Evolutionary conservation across 352 stramenopile species (phyloP).

Genomic region (Achlya hypogyna): DNA sequence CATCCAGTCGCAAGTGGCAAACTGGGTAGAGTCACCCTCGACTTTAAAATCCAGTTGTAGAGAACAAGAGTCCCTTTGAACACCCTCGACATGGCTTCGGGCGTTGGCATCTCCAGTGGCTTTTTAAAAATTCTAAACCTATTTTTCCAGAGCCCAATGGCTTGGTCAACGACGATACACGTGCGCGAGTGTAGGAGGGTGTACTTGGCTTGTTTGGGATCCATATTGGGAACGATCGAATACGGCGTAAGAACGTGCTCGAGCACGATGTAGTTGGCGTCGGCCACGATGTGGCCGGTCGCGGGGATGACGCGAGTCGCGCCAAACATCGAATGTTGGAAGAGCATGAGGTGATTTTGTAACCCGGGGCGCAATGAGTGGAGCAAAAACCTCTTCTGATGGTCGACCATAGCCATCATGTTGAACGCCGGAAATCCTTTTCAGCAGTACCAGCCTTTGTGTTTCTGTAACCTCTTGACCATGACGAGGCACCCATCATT

Average conservation of each 20-base stretch:
- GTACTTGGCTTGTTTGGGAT: background rate
- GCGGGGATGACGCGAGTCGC: too few species aligned
- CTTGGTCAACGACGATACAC: constrained; percentile 3
- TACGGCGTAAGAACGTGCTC: too few species aligned
- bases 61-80: constrained; percentile 2
- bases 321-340: background rate
- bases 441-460: constrained; percentile 20
- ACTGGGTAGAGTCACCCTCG: background rate
- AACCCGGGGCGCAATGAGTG: constrained; percentile 3
- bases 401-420: constrained; percentile 12
- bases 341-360: constrained; percentile 1
- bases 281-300: too few species aligned
- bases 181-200: constrained; percentile 8
- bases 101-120: background rate
- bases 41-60: constrained; percentile 14
- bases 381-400: constrained; percentile 11
- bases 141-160: constrained; percentile 8
- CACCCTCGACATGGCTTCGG: background rate
- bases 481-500: constrained; percentile 15
- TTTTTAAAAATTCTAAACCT: constrained; percentile 13
- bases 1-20: constrained; percentile 10
- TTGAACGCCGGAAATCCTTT: constrained; percentile 20
- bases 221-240: too few species aligned
- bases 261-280: too few species aligned
- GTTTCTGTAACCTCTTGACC: constrained; percentile 2